phyloP scores from a whole-genome alignment of 495 filamentous ascomycete genomes.

The Penicillium turbatum region DNA sequence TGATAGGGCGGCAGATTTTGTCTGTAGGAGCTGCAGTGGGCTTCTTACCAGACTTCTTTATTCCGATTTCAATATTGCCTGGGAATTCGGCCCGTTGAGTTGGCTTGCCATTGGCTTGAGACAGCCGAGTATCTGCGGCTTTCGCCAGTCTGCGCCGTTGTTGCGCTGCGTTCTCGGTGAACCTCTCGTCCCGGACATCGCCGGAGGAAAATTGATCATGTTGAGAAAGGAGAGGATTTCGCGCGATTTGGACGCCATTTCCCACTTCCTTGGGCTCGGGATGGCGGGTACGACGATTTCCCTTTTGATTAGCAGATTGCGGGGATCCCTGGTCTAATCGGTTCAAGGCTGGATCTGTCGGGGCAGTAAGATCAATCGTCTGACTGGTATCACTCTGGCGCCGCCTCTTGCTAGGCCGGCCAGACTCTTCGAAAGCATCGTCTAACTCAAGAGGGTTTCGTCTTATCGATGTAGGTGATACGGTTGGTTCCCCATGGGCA shows the following conservation, averaged over 20 bases:
- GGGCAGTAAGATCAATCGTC: constrained; percentile 5
- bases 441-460: constrained; percentile 5
- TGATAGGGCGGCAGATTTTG: not conserved
- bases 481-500: constrained; percentile 22
- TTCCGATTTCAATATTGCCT: constrained; percentile 17
- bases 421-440: constrained; percentile 15
- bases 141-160: constrained; percentile 22
- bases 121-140: not conserved
- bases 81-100: not conserved
- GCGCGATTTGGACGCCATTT: constrained; percentile 6
- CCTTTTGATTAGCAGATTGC: constrained; percentile 8
- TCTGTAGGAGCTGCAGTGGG: not conserved
- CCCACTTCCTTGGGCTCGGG: constrained; percentile 27
- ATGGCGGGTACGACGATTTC: not conserved
- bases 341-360: not conserved
- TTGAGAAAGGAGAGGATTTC: not conserved
- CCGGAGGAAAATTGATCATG: constrained; percentile 6
- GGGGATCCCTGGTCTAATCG: not conserved
- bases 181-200: constrained; percentile 19
- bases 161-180: constrained; percentile 26
- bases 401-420: constrained; percentile 30
- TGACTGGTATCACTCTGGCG: constrained; percentile 21
- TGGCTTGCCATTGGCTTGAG: not conserved
- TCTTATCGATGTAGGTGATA: not conserved
- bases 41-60: not conserved